phyloP scores from a whole-genome alignment of 129 eudicot species.

The Flaveria brownii region DNA sequence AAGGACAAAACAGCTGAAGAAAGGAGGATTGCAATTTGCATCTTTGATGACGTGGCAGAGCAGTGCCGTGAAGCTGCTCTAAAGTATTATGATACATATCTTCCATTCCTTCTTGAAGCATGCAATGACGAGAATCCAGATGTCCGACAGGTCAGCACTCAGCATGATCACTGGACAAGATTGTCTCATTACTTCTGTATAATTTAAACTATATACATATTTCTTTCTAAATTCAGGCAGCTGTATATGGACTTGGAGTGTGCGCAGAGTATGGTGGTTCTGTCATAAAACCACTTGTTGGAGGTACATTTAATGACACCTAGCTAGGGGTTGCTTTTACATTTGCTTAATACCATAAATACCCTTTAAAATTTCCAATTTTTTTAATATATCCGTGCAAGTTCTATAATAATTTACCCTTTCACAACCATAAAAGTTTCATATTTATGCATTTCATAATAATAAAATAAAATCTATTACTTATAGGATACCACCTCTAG shows the following conservation, averaged over 20 bases:
- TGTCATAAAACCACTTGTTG: constrained; percentile 84
- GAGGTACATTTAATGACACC: constrained; percentile 53
- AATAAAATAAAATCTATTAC: not conserved
- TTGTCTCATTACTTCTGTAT: not conserved
- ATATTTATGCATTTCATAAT: not conserved
- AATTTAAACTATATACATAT: constrained; percentile 10
- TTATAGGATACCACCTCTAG: not conserved
- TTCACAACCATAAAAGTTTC: not conserved
- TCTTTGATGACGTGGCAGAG: constrained; percentile 98
- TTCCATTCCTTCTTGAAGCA: constrained; percentile 96
- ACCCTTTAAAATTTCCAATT: not conserved
- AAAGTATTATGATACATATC: constrained; percentile 92
- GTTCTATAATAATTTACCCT: not conserved
- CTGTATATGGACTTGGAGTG: constrained; percentile 99
- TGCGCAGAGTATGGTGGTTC: constrained; percentile 99
- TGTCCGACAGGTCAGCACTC: constrained; percentile 83
- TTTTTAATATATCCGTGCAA: not conserved
- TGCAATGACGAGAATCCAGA: constrained; percentile 95
- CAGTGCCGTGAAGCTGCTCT: constrained; percentile 98
- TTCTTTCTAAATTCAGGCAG: constrained; percentile 60
- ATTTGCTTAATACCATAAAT: not conserved
- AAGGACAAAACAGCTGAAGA: constrained; percentile 98
- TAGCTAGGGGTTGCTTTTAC: not conserved
- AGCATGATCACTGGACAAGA: constrained; percentile 6
- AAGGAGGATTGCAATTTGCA: constrained; percentile 97